Evolutionary conservation across 495 filamentous ascomycete species (phyloP), one percentile per base, ranked within the genome.

Genomic region (Penicillium samsonianum): DNA sequence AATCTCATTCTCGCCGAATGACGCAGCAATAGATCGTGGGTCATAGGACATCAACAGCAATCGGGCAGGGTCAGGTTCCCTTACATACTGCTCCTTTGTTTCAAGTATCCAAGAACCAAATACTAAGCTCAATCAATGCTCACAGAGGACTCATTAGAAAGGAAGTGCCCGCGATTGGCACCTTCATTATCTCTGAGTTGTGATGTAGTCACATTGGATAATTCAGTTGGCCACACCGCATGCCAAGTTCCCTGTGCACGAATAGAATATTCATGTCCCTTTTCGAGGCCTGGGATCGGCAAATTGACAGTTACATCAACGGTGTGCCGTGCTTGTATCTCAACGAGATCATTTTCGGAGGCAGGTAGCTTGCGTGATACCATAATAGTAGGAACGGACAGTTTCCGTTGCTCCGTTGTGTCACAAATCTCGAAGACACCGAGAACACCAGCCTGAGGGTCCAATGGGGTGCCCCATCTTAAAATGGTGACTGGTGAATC

Each of bases 391-490:
- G 70, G 70, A 20, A 79, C 49, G 1, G 72, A 42, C 9, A 84
- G 31, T 17, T 68, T 51, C 26, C 55, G 42, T 28, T 73, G 61
- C 26, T 55, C 61, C 25, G 60, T 68, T 10, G 63, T 67, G 44
- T 77, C 75, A 30, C 65, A 62, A 28, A 82, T 65, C 10, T 73
- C 64, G 46, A 84, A 69, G 14, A 82, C 64, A 26, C 80, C 78
- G 10, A 81, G 65, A 20, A 76, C 60, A 23, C 74, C 65, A 10
- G 80, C 81, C 26, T 69, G 54, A 5, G 71, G 58, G 55, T 84
- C 82, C 9, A 84, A 61, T 6, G 81, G 81, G 5, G 76, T 76
- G 46, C 73, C 65, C 78, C 77, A 84, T 37, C 61, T 67, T 12
- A 84, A 67, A 17, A 84, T 42, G 2, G 80, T 82, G 14, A 82